A percentile compares a stretch with the other conserved stretches of the same genome.
Evolutionary conservation across 179 eudicot species (phyloP).

Genomic region (Amaranthus tricolor): DNA sequence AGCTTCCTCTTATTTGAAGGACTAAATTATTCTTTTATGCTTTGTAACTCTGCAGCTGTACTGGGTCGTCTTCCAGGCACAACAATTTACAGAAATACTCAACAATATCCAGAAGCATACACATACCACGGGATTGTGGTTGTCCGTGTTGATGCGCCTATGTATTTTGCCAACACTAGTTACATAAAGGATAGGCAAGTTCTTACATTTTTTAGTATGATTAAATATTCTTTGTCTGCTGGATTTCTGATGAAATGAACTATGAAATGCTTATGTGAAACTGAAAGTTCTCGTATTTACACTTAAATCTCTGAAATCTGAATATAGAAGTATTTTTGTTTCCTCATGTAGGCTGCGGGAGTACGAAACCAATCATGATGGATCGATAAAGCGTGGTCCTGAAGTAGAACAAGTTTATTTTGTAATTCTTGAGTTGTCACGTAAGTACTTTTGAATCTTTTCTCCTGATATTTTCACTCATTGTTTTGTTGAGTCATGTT

Average conservation of each 20-base stretch:
- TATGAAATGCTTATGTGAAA: neutral
- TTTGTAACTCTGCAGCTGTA: slow-evolving; percentile 55
- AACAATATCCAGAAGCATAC: slow-evolving; percentile 96
- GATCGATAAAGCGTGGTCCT: slow-evolving; percentile 67
- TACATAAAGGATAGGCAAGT: slow-evolving; percentile 86
- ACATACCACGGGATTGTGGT: slow-evolving; percentile 85
- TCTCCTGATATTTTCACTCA: neutral
- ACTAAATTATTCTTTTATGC: neutral
- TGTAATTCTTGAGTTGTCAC: slow-evolving; percentile 87
- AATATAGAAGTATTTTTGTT: neutral
- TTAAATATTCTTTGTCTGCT: neutral
- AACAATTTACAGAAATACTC: slow-evolving; percentile 83
- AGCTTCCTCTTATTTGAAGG: neutral
- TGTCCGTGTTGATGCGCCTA: slow-evolving; percentile 96
- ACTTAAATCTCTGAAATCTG: slow-evolving; percentile 5
- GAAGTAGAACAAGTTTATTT: slow-evolving; percentile 75
- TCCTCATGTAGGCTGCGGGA: slow-evolving; percentile 57
- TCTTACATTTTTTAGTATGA: neutral
- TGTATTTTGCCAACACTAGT: slow-evolving; percentile 95
- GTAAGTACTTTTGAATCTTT: slow-evolving; percentile 43
- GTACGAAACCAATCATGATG: slow-evolving; percentile 64
- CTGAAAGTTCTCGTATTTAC: neutral
- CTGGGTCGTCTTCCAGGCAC: slow-evolving; percentile 99
- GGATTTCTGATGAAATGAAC: neutral
- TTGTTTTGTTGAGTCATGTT: no score